Percentiles rank a stretch among this genome's conserved stretches.
These are phyloP conservation scores for Pelargonium fulgidum DNA, from an alignment of 441 rosid genomes.

Conservation along the genomic window DNA sequence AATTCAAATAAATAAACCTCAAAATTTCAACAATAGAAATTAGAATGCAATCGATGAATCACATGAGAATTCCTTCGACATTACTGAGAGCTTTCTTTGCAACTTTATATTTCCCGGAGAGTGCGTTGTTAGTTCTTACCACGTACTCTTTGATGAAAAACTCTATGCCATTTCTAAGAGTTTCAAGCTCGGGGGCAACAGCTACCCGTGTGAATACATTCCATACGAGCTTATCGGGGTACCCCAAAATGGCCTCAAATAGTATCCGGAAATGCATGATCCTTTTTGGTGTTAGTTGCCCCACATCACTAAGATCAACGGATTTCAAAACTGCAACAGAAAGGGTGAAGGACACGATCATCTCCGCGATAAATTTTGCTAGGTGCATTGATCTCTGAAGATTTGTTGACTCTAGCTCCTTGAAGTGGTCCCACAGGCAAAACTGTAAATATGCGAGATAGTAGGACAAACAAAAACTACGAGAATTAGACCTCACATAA, in stretches of 20 bases:
- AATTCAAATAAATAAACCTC: background rate
- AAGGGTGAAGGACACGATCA: slow-evolving; percentile 57
- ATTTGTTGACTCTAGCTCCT: slow-evolving; percentile 61
- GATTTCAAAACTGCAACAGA: slow-evolving; percentile 66
- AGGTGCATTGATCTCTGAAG: slow-evolving; percentile 76
- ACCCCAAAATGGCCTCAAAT: slow-evolving; percentile 62
- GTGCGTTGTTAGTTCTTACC: slow-evolving; percentile 38
- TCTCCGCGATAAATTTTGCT: slow-evolving; percentile 75
- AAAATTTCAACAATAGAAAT: background rate
- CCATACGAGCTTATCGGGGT: slow-evolving; percentile 57
- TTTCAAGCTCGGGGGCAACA: slow-evolving; percentile 56
- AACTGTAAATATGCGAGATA: slow-evolving; percentile 36
- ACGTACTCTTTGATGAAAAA: slow-evolving; percentile 68
- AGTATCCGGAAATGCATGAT: slow-evolving; percentile 78
- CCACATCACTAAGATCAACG: slow-evolving; percentile 47
- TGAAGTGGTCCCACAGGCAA: slow-evolving; percentile 84
- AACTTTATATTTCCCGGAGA: slow-evolving; percentile 45
- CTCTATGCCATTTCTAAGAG: slow-evolving; percentile 54
- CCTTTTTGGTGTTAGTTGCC: slow-evolving; percentile 50
- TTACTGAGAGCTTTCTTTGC: slow-evolving; percentile 73
- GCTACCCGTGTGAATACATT: slow-evolving; percentile 68
- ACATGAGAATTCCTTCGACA: slow-evolving; percentile 57
- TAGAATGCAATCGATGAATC: slow-evolving; percentile 15
- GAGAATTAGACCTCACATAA: too few relatives aligned
- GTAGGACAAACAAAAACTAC: too few relatives aligned